Base-by-base conservation (phyloP, 495 filamentous ascomycete species). In the Xylaria castorea region DNA sequence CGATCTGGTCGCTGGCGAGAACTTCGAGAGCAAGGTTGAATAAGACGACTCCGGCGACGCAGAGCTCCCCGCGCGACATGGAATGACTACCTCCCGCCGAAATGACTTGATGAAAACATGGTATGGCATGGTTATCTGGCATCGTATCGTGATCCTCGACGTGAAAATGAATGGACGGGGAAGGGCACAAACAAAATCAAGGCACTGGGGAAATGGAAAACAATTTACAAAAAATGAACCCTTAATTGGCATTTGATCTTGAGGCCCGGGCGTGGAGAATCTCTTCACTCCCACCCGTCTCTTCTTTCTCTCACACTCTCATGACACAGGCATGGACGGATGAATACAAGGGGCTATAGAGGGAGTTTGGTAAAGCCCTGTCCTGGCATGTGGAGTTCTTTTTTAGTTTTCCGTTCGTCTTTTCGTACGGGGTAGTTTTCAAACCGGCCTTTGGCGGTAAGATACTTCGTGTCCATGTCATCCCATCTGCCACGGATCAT, bases 11-110 rank as follows among this genome's bases (percentile, higher is more conserved):
- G 93, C 91, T 78, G 96, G 96, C 77, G 93, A 97, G 89, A 96
- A 92, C 89, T 99, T 99, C 79, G 96, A 98, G 88, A 92, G 89
- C 85, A 95, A 94, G 85, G 93, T 94, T 77, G 94, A 98, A 87
- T 97, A 95, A 87, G 44, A 18, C 62, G 12, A 16, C 27, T 27
- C 57, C 30, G 4, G 48, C 61, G 32, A 65, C 36, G 34, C 40
- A 65, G 44, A 36, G 27, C 64, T 63, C 55, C 71, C 46, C 58
- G 55, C 61, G 27, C 55, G 55, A 62, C 38, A 66, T 64, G 38
- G 67, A 60, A 61, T 25, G 50, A 70, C 58, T 42, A n/a, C 63
- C n/a, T 32, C 63, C 50, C 70, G 27, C 66, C 67, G 48, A 44
- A 34, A 65, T 42, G 69, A 71, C 62, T 51, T 71, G 34, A 71